These are phyloP conservation scores for Claviceps sp. DNA, from an alignment of 2,329 filamentous ascomycete species.

Conservation along the genomic window DNA sequence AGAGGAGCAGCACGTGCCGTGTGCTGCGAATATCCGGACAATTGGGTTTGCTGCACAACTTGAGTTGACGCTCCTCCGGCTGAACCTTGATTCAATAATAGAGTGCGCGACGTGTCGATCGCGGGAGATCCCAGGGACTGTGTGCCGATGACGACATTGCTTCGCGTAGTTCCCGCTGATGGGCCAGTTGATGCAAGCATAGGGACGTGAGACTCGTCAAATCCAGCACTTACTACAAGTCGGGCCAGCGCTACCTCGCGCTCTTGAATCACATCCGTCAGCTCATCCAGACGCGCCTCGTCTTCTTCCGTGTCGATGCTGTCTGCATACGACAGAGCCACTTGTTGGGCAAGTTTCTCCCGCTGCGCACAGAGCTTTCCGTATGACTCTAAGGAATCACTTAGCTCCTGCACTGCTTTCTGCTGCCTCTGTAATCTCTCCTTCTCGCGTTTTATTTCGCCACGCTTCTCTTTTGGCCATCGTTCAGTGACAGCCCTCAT, in stretches of 20 bases:
- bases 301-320: slow-evolving; percentile 38
- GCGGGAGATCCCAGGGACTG: slow-evolving; percentile 22
- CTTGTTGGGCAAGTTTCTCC: slow-evolving; percentile 31
- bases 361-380: slow-evolving; percentile 27
- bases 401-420: slow-evolving; percentile 27
- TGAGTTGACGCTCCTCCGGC: slow-evolving; percentile 27
- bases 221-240: slow-evolving; percentile 29
- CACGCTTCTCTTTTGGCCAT: slow-evolving; percentile 30
- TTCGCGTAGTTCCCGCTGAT: slow-evolving; percentile 6
- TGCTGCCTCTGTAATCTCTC: slow-evolving; percentile 33
- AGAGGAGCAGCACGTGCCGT: slow-evolving; percentile 8
- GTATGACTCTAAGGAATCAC: slow-evolving; percentile 28
- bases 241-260: slow-evolving; percentile 29
- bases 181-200: slow-evolving; percentile 12
- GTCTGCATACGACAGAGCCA: slow-evolving; percentile 37
- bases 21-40: slow-evolving; percentile 17
- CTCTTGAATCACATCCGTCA: slow-evolving; percentile 30
- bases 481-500: slow-evolving; percentile 32
- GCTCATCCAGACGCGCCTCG: slow-evolving; percentile 34
- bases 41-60: slow-evolving; percentile 39
- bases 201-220: slow-evolving; percentile 28
- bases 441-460: slow-evolving; percentile 35
- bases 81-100: slow-evolving; percentile 20
- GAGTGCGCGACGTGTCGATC: slow-evolving; percentile 20
- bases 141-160: slow-evolving; percentile 29